A percentile compares a stretch with the other conserved stretches of the same genome.
Conservation (phyloP, 1,139 yeast genomes). For the Hyphopichia fennica region DNA sequence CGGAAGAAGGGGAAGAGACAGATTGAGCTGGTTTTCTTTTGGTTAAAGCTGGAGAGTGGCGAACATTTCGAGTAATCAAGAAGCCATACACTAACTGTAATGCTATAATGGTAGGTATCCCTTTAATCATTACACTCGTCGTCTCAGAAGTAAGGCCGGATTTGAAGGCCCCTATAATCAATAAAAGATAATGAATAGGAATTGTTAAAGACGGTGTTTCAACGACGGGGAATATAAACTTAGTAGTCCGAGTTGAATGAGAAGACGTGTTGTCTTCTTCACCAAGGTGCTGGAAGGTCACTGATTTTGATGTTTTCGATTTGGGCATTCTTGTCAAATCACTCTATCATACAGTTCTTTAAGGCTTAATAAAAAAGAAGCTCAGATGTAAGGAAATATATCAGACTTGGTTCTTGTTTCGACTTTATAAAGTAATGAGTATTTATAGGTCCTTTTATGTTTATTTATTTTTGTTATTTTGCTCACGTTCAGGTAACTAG, state of each 20-base stretch:
- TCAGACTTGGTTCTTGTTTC: no score
- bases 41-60: constrained; percentile 12
- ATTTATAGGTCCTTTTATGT: no score
- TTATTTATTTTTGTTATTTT: no score
- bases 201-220: constrained; percentile 28
- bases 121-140: constrained; percentile 24
- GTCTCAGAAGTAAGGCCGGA: constrained; percentile 35
- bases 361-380: no score
- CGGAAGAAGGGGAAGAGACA: neutral
- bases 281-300: constrained; percentile 7
- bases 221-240: constrained; percentile 14
- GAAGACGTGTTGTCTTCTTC: constrained; percentile 1
- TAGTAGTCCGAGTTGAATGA: neutral
- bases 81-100: constrained; percentile 30
- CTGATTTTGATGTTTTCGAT: constrained; percentile 6
- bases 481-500: no score
- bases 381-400: no score
- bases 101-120: constrained; percentile 24
- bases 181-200: constrained; percentile 51
- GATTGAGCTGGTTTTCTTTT: constrained; percentile 10
- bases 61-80: constrained; percentile 14
- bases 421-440: no score
- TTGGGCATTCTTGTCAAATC: neutral
- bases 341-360: no score
- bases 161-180: constrained; percentile 39